Evolutionary conservation across 1,284 basidiomycete species (phyloP).

Genomic region (Leucoagaricus sp.): DNA sequence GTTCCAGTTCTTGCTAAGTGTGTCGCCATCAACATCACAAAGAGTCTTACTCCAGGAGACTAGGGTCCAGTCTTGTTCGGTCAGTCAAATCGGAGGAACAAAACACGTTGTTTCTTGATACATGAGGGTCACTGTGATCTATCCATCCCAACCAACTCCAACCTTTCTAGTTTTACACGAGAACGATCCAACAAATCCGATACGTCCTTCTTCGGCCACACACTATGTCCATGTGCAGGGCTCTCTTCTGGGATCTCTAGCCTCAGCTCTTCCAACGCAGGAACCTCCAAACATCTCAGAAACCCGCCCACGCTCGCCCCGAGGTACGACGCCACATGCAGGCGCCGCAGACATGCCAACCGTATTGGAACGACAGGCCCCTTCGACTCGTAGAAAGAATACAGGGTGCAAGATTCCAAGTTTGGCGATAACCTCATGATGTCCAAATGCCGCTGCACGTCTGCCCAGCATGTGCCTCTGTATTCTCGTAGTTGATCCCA

Average conservation of each 20-base stretch:
- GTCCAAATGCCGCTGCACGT: slow-evolving; percentile 24
- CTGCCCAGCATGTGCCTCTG: slow-evolving; percentile 24
- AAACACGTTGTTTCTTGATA: too few species aligned
- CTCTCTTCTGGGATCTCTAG: slow-evolving; percentile 23
- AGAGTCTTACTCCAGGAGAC: too few species aligned
- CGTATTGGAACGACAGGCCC: slow-evolving; percentile 11
- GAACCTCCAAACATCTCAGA: slow-evolving; percentile 21
- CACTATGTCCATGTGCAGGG: slow-evolving; percentile 19
- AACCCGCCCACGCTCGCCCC: slow-evolving; percentile 21
- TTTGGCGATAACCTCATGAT: slow-evolving; percentile 23
- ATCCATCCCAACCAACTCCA: slow-evolving; percentile 11
- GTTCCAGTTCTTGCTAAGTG: too few species aligned
- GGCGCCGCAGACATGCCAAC: slow-evolving; percentile 13
- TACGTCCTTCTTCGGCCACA: slow-evolving; percentile 21
- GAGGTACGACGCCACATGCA: slow-evolving; percentile 23
- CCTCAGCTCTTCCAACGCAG: slow-evolving; percentile 19
- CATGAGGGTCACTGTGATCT: not conserved
- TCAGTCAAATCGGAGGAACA: too few species aligned
- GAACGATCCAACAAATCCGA: slow-evolving; percentile 23
- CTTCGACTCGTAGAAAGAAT: slow-evolving; percentile 17
- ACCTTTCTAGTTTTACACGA: not conserved
- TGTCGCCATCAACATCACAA: too few species aligned
- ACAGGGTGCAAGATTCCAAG: slow-evolving; percentile 23
- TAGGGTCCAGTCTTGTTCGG: too few species aligned
- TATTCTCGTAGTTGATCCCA: slow-evolving; percentile 25